Evolutionary conservation across 192 early-diverging fungal species (phyloP).

Genomic region (Phycomyces blakesleeanus): DNA sequence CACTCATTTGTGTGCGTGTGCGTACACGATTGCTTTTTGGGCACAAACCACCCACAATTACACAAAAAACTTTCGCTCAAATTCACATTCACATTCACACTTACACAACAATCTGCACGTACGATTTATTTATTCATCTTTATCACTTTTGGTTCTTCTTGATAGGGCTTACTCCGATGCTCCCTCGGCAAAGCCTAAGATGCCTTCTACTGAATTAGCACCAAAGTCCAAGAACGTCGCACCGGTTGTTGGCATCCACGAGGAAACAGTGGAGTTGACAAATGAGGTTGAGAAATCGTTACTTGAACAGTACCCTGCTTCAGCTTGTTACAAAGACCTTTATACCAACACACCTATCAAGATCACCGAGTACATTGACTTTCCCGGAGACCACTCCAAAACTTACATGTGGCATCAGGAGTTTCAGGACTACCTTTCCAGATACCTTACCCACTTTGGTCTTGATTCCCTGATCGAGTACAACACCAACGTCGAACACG

Average conservation of each 20-base stretch:
- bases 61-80: neutral
- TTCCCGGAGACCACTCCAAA: neutral
- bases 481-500: slow-evolving; percentile 17
- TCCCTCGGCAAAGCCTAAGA: slow-evolving; percentile 6
- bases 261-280: slow-evolving; percentile 12
- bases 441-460: slow-evolving; percentile 8
- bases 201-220: neutral
- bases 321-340: slow-evolving; percentile 17
- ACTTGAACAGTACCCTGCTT: neutral
- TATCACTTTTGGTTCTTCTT: no score
- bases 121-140: no score
- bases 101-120: no score
- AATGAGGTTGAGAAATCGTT: slow-evolving; percentile 6
- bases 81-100: no score
- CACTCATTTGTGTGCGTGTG: no score
- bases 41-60: no score
- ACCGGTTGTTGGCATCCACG: slow-evolving; percentile 1
- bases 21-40: neutral
- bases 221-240: neutral
- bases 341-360: neutral
- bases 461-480: slow-evolving; percentile 17
- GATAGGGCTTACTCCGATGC: slow-evolving; percentile 12
- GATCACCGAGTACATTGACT: neutral
- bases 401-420: slow-evolving; percentile 4
- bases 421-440: slow-evolving; percentile 11